A percentile compares a stretch with the other conserved stretches of the same genome.
Conservation (phyloP, 1,284 basidiomycete genomes). For the Stygiomarasmius scandens region DNA sequence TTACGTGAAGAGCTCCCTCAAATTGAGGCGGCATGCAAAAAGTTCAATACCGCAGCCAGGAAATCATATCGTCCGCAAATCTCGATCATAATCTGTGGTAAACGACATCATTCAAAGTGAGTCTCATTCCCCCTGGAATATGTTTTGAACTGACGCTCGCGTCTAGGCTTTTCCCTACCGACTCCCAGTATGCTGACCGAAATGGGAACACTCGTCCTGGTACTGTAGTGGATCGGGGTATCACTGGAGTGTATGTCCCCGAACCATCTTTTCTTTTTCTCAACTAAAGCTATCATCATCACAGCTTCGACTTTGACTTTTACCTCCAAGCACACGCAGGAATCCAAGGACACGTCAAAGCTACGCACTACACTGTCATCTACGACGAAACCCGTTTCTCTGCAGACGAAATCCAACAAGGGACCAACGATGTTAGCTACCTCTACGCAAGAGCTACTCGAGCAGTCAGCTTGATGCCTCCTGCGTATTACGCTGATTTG, state of each 20-base stretch:
- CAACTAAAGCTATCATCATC: neutral
- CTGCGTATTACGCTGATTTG: conserved; percentile 77
- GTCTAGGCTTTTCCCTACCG: conserved; percentile 57
- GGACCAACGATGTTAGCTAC: conserved; percentile 65
- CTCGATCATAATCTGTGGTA: conserved; percentile 77
- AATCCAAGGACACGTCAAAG: conserved; percentile 64
- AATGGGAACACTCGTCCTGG: conserved; percentile 77
- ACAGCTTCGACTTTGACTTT: conserved; percentile 72
- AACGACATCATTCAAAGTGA: conserved; percentile 73
- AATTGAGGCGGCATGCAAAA: conserved; percentile 59
- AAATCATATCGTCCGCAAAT: conserved; percentile 61
- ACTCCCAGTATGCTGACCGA: conserved; percentile 46
- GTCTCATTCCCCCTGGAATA: neutral
- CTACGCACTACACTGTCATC: conserved; percentile 76
- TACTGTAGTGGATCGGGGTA: conserved; percentile 74
- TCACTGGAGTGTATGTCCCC: conserved; percentile 58
- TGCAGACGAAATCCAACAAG: conserved; percentile 71
- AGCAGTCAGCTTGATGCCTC: conserved; percentile 74
- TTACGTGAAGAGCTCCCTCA: conserved; percentile 58
- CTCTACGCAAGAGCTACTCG: conserved; percentile 77
- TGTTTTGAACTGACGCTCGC: neutral
- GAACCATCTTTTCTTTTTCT: neutral
- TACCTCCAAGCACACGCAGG: conserved; percentile 78
- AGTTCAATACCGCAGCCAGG: conserved; percentile 44
- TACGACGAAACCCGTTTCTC: conserved; percentile 70